A percentile compares a stretch with the other conserved stretches of the same genome.
Conservation (phyloP, 352 stramenopile species). For the Phytophthora meadii region DNA sequence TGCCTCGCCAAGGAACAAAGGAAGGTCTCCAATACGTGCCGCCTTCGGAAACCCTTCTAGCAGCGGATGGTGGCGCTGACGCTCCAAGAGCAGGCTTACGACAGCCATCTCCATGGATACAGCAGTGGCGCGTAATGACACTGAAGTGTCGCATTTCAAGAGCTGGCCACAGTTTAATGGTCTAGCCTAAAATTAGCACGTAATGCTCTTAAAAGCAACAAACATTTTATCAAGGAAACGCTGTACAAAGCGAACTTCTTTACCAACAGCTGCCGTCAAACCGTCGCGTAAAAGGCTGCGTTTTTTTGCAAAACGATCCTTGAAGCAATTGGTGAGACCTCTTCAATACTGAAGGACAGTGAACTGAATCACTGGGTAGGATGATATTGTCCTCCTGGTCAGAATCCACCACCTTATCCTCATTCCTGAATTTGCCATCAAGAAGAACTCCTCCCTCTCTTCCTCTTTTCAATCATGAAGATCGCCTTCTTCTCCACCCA, state of each 20-base stretch:
- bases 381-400: neutral
- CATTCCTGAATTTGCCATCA: slow-evolving; percentile 38
- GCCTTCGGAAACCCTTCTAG: slow-evolving; percentile 52
- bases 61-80: slow-evolving; percentile 56
- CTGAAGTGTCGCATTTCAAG: slow-evolving; percentile 3
- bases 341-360: slow-evolving; percentile 3
- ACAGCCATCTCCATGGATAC: slow-evolving; percentile 28
- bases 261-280: neutral
- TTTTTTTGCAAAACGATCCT: slow-evolving; percentile 32
- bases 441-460: neutral
- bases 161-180: neutral
- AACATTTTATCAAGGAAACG: neutral
- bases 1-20: slow-evolving; percentile 69
- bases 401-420: neutral
- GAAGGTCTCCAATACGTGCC: slow-evolving; percentile 50
- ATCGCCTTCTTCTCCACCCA: slow-evolving; percentile 85
- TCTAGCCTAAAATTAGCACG: neutral
- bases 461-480: slow-evolving; percentile 58
- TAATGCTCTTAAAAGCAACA: neutral
- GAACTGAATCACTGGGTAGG: neutral
- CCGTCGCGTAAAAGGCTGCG: slow-evolving; percentile 8
- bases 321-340: slow-evolving; percentile 9
- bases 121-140: slow-evolving; percentile 1
- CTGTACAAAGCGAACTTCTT: neutral
- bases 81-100: slow-evolving; percentile 42